A percentile compares a stretch with the other conserved stretches of the same genome.
These are phyloP conservation scores for Clarireedia paspali DNA, from an alignment of 2,329 filamentous ascomycete genomes.

Conservation along the genomic window DNA sequence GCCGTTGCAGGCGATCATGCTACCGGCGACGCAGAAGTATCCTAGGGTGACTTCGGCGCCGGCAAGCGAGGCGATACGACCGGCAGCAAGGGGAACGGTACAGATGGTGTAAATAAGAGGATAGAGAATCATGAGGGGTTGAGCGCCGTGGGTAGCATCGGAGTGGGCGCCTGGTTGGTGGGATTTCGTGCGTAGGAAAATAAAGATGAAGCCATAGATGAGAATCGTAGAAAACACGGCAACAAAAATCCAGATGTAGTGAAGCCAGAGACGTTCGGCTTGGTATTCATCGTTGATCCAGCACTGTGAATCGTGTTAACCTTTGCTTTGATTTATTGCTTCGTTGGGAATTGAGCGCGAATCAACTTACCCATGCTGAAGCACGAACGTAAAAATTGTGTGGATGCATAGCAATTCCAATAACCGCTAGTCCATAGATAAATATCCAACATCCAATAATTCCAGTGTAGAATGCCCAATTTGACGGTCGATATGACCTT, in stretches of 20 bases:
- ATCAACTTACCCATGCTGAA: constrained; percentile 48
- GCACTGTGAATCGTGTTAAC: constrained; percentile 36
- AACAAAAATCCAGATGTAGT: constrained; percentile 58
- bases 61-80: constrained; percentile 56
- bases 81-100: constrained; percentile 57
- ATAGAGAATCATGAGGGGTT: constrained; percentile 54
- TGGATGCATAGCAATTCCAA: constrained; percentile 34
- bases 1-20: constrained; percentile 49
- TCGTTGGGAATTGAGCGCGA: not conserved
- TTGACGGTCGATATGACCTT: constrained; percentile 43
- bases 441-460: constrained; percentile 50
- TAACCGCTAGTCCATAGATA: constrained; percentile 47
- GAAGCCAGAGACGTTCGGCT: constrained; percentile 48
- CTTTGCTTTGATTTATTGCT: too few relatives aligned
- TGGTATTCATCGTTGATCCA: constrained; percentile 53
- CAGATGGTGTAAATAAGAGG: constrained; percentile 63
- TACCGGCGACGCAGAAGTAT: constrained; percentile 52
- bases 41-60: constrained; percentile 41
- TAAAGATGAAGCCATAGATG: constrained; percentile 35
- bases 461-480: constrained; percentile 40
- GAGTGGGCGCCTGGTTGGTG: not conserved
- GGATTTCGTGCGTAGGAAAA: constrained; percentile 17
- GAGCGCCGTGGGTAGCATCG: constrained; percentile 15
- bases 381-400: constrained; percentile 54
- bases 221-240: constrained; percentile 41